A percentile compares a stretch with the other conserved stretches of the same genome.
Evolutionary conservation across 176 grass and related monocot species (phyloP).

Genomic region (Hsuehochloa calcarea): DNA sequence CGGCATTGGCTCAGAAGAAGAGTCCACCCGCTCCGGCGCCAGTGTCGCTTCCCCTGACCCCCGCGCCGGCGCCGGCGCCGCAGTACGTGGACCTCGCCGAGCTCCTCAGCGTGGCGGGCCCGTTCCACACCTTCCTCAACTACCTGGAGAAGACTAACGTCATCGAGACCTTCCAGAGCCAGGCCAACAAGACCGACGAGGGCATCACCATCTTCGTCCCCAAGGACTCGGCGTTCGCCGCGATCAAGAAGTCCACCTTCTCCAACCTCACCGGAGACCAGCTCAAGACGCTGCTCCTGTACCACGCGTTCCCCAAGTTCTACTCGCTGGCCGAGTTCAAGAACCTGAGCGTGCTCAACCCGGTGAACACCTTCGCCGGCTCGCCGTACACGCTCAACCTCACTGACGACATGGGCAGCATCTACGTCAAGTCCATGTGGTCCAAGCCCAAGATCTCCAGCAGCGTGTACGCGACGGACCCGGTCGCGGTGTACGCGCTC

Average conservation of each 20-base stretch:
- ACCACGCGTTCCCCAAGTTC: conserved; percentile 75
- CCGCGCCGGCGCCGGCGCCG: conserved; percentile 64
- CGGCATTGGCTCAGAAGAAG: conserved; percentile 48
- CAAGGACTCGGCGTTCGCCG: conserved; percentile 69
- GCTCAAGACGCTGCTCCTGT: conserved; percentile 75
- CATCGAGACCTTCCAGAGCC: conserved; percentile 80
- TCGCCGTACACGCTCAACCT: conserved; percentile 67
- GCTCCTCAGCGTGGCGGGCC: conserved; percentile 70
- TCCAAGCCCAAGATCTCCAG: conserved; percentile 77
- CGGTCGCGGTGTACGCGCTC: conserved; percentile 74
- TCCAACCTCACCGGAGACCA: conserved; percentile 81
- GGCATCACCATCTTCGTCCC: conserved; percentile 93
- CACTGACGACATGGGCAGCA: conserved; percentile 66
- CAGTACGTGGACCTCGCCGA: conserved; percentile 66
- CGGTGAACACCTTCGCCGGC: conserved; percentile 83
- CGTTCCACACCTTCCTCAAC: conserved; percentile 80
- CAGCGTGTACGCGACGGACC: conserved; percentile 71
- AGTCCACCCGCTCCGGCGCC: conserved; percentile 40
- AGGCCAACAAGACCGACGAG: conserved; percentile 74
- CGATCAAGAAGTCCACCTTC: conserved; percentile 70
- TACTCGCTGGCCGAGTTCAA: conserved; percentile 82
- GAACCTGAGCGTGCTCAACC: conserved; percentile 73
- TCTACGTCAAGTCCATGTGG: conserved; percentile 70
- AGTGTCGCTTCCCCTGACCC: conserved; percentile 30
- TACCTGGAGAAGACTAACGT: conserved; percentile 78